Evolutionary conservation across 2,329 filamentous ascomycete species (phyloP), one percentile per base, ranked within the genome.

Genomic region (Lasiodiplodia sp.): DNA sequence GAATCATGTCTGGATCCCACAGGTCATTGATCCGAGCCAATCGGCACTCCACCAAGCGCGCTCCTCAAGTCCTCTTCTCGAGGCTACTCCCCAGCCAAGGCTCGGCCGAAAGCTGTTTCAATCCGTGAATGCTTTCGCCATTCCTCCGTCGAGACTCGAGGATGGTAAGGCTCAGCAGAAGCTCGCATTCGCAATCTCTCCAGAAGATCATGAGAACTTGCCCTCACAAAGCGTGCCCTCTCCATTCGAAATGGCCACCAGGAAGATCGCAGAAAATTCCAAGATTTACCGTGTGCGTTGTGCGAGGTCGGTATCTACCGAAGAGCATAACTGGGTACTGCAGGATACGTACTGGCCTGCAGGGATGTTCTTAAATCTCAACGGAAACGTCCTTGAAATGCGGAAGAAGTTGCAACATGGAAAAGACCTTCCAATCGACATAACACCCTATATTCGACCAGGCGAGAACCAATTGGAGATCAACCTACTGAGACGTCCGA

Each of bases 401-500:
- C 87, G 91, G 51, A 87, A 91, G 34, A 93, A 92, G 73, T 78
- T 87, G 0, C 90, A 96, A 70, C 87, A 94, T 74, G 90, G 90
- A 12, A 92, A 90, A 72, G 92, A 96, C 73, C 79, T 93, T 10
- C 90, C 94, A 0, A 82, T 92, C 6, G 93, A 97, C 72, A 81
- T 97, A 28, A 94, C 93, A 2, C 70, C 77, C 0, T 77, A 87
- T 23, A 72, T 96, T 5, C 76, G 74, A 10, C 72, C 79, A 18
- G 93, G 92, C 0, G 75, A 77, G 6, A 97, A 97, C 73, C 77
- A 74, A 0, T 75, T 97, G 2, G 80, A 84, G 4, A 76, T 94
- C 7, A 70, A 73, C 3, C 68, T 79, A 18, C 67, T 78, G 66
- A 63, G 73, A 18, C 38, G 66, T 10, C 66, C 74, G 52, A 69